Conservation (phyloP, 306 rosid genomes). For the Trichosanthes truncata region DNA sequence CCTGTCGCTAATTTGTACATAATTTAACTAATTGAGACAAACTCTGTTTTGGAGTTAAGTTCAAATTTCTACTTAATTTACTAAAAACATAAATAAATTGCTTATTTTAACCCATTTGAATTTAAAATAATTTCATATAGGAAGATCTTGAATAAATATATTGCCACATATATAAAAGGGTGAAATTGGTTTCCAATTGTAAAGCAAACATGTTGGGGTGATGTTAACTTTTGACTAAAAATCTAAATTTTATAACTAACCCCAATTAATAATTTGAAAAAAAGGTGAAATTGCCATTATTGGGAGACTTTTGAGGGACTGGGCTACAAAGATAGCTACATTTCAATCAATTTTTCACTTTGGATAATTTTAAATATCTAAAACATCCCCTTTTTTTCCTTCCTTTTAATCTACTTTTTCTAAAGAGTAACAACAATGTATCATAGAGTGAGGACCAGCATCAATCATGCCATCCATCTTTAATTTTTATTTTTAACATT, state of each 20-base stretch:
- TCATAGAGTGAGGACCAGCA: constrained; percentile 6
- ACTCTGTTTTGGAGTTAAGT: too few relatives aligned
- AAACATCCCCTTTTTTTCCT: neutral
- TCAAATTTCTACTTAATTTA: too few relatives aligned
- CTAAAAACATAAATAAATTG: too few relatives aligned
- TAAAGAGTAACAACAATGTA: neutral
- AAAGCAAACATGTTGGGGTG: neutral
- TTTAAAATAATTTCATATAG: neutral
- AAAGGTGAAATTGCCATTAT: neutral
- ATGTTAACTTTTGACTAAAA: neutral
- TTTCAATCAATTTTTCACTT: constrained; percentile 4
- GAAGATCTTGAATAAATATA: neutral
- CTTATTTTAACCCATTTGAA: too few relatives aligned
- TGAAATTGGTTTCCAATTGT: neutral
- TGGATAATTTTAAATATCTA: neutral
- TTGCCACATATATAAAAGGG: neutral
- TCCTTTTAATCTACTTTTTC: neutral
- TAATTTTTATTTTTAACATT: neutral
- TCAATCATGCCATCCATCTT: constrained; percentile 1
- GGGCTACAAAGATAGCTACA: neutral
- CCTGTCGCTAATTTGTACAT: too few relatives aligned
- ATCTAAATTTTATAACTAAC: neutral
- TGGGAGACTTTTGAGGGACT: neutral
- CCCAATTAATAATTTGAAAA: neutral
- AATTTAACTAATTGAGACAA: too few relatives aligned